Base-by-base conservation (phyloP, 495 filamentous ascomycete species). In the Xylaria acuta region DNA sequence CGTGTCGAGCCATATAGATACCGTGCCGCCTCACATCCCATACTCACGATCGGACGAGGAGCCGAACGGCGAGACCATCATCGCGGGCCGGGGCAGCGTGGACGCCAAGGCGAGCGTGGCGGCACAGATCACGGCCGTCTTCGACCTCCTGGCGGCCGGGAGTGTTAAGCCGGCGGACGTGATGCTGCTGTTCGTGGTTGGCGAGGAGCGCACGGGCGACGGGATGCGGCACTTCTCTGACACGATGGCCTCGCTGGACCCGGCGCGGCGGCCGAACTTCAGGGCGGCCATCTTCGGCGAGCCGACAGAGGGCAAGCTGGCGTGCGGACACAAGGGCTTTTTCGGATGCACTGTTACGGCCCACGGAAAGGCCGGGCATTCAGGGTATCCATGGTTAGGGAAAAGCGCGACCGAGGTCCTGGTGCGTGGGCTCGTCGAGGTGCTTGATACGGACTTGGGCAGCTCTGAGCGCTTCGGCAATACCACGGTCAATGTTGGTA, bases 61-160 rank as follows among this genome's bases (percentile, higher is more conserved):
- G 32, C 68, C 79, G 58, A 74, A 74, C 64, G 74, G 73, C 56
- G 77, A 85, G 59, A 79, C 79, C 0, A 69, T 85, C 38, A 80
- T 85, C 70, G 85, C 86, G 45, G 95, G 95, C 36, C 91, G 95
- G 27, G 95, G 96, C 71, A 89, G 87, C 67, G 94, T 97, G 72
- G 95, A 99, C 78, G 95, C 93, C 70, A 99, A 99, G 79, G 94
- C 84, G 47, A 92, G 90, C 81, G 90, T 99, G 12, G 95, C 96
- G 5, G 86, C 93, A 5, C 92, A 94, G 75, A 86, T 94, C 71
- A 87, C 84, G 60, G 93, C 93, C 6, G 80, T 91, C 3, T 82
- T 89, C 69, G 86, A 91, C 63, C 86, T 93, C 27, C 81, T 95
- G 60, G 71, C 78, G 0, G 60, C 80, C 0, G 74, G 82, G 32